These are phyloP conservation scores for Candida xyloterini DNA, from an alignment of 805 yeast genomes.

Conservation along the genomic window DNA sequence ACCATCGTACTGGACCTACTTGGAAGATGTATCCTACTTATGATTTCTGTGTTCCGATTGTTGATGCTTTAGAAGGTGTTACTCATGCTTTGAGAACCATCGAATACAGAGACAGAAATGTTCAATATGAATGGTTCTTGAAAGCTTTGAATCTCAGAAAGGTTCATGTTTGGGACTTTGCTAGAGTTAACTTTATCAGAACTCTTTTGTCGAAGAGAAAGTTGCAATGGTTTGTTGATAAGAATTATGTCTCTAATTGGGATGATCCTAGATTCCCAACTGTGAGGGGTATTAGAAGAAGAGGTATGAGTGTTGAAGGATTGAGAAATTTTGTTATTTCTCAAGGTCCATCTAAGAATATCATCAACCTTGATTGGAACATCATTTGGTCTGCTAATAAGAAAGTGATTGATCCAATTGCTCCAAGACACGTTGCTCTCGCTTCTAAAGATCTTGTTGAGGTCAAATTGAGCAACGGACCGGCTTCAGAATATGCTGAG, in stretches of 20 bases:
- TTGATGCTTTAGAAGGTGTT: constrained; percentile 93
- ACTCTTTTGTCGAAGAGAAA: constrained; percentile 95
- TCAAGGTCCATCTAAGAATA: constrained; percentile 98
- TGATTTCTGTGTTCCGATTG: constrained; percentile 98
- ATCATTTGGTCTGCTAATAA: constrained; percentile 97
- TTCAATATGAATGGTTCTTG: constrained; percentile 96
- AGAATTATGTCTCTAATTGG: constrained; percentile 85
- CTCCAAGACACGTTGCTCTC: constrained; percentile 92
- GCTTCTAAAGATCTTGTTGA: constrained; percentile 62
- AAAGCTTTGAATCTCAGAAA: constrained; percentile 77
- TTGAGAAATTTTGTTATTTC: constrained; percentile 87
- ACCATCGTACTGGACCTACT: constrained; percentile 86
- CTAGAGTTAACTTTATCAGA: constrained; percentile 94
- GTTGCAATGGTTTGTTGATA: constrained; percentile 98
- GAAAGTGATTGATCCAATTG: constrained; percentile 93
- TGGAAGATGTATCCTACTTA: constrained; percentile 99
- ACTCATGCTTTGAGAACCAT: constrained; percentile 97
- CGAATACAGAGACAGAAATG: constrained; percentile 98
- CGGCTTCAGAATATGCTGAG: constrained; percentile 60
- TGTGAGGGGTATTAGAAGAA: constrained; percentile 97
- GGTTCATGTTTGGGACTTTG: constrained; percentile 97
- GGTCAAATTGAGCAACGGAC: constrained; percentile 66
- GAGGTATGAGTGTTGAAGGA: constrained; percentile 99
- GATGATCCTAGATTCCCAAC: constrained; percentile 99
- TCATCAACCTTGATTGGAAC: constrained; percentile 96